phyloP scores from a whole-genome alignment of 345 rosid genomes.

The Salix brachista region DNA sequence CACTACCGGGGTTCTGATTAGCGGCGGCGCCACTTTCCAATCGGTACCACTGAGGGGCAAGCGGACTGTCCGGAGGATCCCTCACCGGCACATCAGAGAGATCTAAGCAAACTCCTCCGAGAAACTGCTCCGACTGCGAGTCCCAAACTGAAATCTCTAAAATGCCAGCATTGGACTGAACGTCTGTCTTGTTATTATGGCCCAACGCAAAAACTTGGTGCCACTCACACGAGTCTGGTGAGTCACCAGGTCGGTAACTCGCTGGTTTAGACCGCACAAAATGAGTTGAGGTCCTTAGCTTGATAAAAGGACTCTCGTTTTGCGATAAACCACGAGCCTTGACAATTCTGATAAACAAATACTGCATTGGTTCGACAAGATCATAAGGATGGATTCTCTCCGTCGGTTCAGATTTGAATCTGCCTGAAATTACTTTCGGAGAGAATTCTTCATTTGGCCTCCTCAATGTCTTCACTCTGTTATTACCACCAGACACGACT shows the following conservation, averaged over 20 bases:
- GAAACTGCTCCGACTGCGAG: conserved; percentile 57
- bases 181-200: conserved; percentile 29
- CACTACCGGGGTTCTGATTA: conserved; percentile 37
- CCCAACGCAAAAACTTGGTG: conserved; percentile 71
- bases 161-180: conserved; percentile 35
- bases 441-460: conserved; percentile 59
- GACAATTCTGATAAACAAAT: conserved; percentile 63
- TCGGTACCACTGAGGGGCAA: conserved; percentile 90
- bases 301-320: conserved; percentile 60
- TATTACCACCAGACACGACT: conserved; percentile 34
- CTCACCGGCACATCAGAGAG: conserved; percentile 80
- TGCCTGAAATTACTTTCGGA: conserved; percentile 59
- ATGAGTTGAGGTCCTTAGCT: conserved; percentile 55
- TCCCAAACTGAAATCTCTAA: conserved; percentile 92
- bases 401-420: conserved; percentile 26
- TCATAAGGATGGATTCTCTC: conserved; percentile 59
- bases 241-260: conserved; percentile 51
- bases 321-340: conserved; percentile 72
- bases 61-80: conserved; percentile 84
- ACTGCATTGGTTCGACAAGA: conserved; percentile 91
- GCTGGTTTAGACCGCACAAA: conserved; percentile 48
- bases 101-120: conserved; percentile 87
- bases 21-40: conserved; percentile 52
- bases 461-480: conserved; percentile 49
- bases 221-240: conserved; percentile 75